A percentile compares a stretch with the other conserved stretches of the same genome.
These are phyloP conservation scores for Fallopia convolvulus DNA, from an alignment of 148 eudicot genomes.

Conservation along the genomic window DNA sequence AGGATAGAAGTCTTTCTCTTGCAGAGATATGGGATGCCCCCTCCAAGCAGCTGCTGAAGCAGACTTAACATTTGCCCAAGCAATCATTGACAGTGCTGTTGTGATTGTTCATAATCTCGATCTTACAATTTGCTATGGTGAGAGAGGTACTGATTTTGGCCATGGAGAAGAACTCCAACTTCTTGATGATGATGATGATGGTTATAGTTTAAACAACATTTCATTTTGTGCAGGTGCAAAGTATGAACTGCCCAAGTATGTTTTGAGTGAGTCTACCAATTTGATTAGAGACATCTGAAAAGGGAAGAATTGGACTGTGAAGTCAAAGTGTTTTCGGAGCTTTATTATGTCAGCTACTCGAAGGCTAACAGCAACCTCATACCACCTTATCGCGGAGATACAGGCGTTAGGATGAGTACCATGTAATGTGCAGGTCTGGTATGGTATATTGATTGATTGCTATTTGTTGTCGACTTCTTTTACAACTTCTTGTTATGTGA, in stretches of 20 bases:
- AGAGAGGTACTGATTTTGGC: slow-evolving; percentile 40
- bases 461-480: neutral
- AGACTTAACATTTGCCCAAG: slow-evolving; percentile 55
- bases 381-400: slow-evolving; percentile 3
- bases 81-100: slow-evolving; percentile 73
- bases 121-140: slow-evolving; percentile 71
- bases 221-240: slow-evolving; percentile 57
- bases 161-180: neutral
- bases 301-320: too few relatives aligned
- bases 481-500: neutral
- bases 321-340: slow-evolving; percentile 38
- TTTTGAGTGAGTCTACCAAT: slow-evolving; percentile 49
- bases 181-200: neutral
- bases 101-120: slow-evolving; percentile 63
- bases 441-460: neutral
- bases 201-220: neutral
- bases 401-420: slow-evolving; percentile 12
- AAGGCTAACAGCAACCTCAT: slow-evolving; percentile 16
- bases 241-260: slow-evolving; percentile 54
- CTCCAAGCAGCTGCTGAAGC: slow-evolving; percentile 67
- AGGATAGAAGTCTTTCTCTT: neutral
- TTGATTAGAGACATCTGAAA: slow-evolving; percentile 29
- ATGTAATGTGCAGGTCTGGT: neutral
- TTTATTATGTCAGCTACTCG: slow-evolving; percentile 36
- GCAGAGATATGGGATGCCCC: slow-evolving; percentile 92